These are phyloP conservation scores for Wallacemonas sp. DNA, from an alignment of 208 protist species.

Conservation along the genomic window DNA sequence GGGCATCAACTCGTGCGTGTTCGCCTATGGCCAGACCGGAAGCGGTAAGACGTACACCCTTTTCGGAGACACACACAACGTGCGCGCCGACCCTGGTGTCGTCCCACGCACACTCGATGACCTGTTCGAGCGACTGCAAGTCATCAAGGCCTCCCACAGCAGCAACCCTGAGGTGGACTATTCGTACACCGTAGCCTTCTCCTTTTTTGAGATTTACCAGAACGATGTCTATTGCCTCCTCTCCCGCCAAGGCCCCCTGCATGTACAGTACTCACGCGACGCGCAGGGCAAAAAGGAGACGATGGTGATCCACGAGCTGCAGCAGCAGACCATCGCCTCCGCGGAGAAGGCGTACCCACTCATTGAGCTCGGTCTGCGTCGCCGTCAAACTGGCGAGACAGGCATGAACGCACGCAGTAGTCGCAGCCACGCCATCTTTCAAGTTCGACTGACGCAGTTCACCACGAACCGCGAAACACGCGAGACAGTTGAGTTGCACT, in stretches of 20 bases:
- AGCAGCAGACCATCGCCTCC: constrained; percentile 46
- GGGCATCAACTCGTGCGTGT: constrained; percentile 86
- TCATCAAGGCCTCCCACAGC: constrained; percentile 30
- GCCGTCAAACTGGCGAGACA: constrained; percentile 87
- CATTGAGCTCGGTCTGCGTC: constrained; percentile 80
- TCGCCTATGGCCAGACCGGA: constrained; percentile 89
- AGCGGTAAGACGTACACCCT: constrained; percentile 88
- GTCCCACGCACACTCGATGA: constrained; percentile 70
- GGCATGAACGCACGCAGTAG: constrained; percentile 93
- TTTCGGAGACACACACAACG: constrained; percentile 67
- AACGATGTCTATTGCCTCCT: constrained; percentile 79
- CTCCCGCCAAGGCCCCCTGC: constrained; percentile 64
- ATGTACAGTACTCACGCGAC: constrained; percentile 59
- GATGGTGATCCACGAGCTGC: constrained; percentile 66
- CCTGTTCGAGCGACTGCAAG: constrained; percentile 64
- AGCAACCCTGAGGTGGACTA: constrained; percentile 46
- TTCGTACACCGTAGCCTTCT: constrained; percentile 58
- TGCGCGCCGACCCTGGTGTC: constrained; percentile 63
- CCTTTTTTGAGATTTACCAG: constrained; percentile 85
- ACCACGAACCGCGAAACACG: constrained; percentile 52
- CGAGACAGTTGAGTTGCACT: constrained; percentile 64
- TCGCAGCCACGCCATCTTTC: constrained; percentile 95
- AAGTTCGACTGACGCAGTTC: constrained; percentile 65
- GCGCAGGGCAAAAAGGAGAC: constrained; percentile 49
- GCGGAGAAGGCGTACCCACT: constrained; percentile 61